A percentile compares a stretch with the other conserved stretches of the same genome.
These are phyloP conservation scores for Saitozyma sp. DNA, from an alignment of 768 basidiomycete species.

Conservation along the genomic window DNA sequence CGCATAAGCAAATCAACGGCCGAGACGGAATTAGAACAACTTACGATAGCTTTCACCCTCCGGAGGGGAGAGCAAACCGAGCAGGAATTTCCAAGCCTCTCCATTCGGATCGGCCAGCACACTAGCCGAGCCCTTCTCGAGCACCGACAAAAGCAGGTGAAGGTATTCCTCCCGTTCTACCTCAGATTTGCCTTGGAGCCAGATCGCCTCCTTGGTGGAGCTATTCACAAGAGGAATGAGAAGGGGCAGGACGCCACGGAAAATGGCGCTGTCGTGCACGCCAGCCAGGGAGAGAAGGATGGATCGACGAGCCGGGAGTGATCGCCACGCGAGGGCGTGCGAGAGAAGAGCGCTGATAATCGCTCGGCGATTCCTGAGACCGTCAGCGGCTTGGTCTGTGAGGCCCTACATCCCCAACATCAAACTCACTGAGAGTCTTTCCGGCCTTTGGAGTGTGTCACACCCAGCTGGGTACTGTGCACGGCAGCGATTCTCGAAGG, in stretches of 20 bases:
- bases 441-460: conserved; percentile 54
- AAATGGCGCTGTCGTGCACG: conserved; percentile 59
- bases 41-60: conserved; percentile 6
- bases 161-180: conserved; percentile 20
- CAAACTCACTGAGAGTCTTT: conserved; percentile 26
- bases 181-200: conserved; percentile 6
- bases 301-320: conserved; percentile 58
- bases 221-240: conserved; percentile 53
- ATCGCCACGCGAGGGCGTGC: conserved; percentile 66
- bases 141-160: conserved; percentile 18
- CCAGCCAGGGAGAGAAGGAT: conserved; percentile 60
- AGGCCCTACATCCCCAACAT: too few relatives aligned
- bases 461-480: conserved; percentile 62
- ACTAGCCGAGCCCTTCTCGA: conserved; percentile 14
- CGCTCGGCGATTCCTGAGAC: conserved; percentile 59
- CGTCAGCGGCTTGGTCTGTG: neutral
- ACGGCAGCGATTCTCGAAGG: conserved; percentile 51
- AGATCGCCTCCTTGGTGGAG: conserved; percentile 19
- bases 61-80: conserved; percentile 2
- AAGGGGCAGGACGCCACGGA: conserved; percentile 63
- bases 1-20: too few relatives aligned
- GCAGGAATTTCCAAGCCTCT: conserved; percentile 36
- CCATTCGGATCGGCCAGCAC: conserved; percentile 24
- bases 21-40: neutral
- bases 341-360: conserved; percentile 76